Evolutionary conservation across 73 alveolate species (phyloP), one percentile per base, ranked within the genome.

Genomic region (Paramecium sexaurelia): DNA sequence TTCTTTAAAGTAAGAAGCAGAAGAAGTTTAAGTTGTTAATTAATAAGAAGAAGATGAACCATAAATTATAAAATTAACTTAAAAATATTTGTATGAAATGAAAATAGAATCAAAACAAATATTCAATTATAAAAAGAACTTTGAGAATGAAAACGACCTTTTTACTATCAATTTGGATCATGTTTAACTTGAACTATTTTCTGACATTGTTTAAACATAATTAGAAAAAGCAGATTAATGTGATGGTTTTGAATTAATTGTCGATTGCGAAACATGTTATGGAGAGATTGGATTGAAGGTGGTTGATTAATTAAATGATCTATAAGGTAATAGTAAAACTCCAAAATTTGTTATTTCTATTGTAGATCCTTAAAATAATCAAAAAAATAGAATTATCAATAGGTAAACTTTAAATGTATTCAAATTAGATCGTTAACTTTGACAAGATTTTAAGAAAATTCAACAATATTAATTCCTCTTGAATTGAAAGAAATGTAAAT

Each of bases 221-320:
- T 45, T 78, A 11, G 90, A 78, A 33, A 61, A 61, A 1, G 39
- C 67, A 51, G 29, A 51, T 17, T 51, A 51, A 17, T 61, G 83
- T 61, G 83, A 61, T 26, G 83, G 83, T 61, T 61, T 61, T 19
- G 83, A 61, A 61, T 32, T 61, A 32, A 26, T 19, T 1, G 1
- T 61, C 1, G 83, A 61, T 32, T 61, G 83, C 26, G 83, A 61
- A 61, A 61, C 83, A 61, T 13, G 39, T 29, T 61, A 61, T 61
- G 83, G 45, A 2, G 39, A 26, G 9, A 24, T 61, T n/a, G 83
- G 83, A 15, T 61, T 61, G 13, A 61, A 24, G 5, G 22, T 61
- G 4, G 45, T 61, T 24, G 83, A 61, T 61, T 32, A 13, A 4
- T 61, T 61, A 4, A 61, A 61, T 10, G 83, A 61, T 61, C 83